phyloP scores from a whole-genome alignment of 441 rosid genomes.

The Hypseocharis bilobata region DNA sequence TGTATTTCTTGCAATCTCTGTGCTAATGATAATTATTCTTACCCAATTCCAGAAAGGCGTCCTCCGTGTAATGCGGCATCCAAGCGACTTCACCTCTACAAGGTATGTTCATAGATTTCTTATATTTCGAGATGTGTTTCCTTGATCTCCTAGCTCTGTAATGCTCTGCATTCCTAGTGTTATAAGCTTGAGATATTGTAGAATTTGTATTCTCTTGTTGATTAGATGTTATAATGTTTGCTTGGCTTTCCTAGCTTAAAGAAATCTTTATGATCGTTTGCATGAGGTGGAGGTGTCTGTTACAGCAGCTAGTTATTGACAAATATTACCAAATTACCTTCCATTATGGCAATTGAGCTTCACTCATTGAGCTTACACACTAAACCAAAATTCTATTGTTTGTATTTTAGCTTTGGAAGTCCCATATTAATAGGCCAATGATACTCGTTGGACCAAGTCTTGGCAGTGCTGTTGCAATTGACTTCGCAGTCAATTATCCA shows the following conservation, averaged over 20 bases:
- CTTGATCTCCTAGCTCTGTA: not conserved
- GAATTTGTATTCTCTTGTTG: not conserved
- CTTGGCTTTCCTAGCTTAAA: not conserved
- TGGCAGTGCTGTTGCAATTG: constrained; percentile 85
- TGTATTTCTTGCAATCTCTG: not conserved
- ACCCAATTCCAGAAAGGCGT: constrained; percentile 34
- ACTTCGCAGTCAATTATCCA: constrained; percentile 65
- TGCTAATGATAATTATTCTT: not conserved
- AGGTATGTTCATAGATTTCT: constrained; percentile 33
- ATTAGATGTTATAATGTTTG: not conserved
- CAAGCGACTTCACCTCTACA: constrained; percentile 70
- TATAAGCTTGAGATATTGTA: not conserved
- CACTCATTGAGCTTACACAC: not conserved
- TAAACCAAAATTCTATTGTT: constrained; percentile 1
- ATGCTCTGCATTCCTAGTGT: not conserved
- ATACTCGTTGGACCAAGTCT: constrained; percentile 87
- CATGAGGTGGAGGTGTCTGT: too few species aligned
- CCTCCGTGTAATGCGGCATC: constrained; percentile 57
- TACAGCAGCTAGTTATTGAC: not conserved
- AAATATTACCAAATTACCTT: not conserved
- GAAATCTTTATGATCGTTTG: not conserved
- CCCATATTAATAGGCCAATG: constrained; percentile 64
- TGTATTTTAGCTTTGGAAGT: constrained; percentile 64
- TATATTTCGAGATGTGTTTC: not conserved
- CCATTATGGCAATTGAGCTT: not conserved